Evolutionary conservation across 257 asterid genomes (phyloP).

Genomic region (Solanum megistacrolobum): DNA sequence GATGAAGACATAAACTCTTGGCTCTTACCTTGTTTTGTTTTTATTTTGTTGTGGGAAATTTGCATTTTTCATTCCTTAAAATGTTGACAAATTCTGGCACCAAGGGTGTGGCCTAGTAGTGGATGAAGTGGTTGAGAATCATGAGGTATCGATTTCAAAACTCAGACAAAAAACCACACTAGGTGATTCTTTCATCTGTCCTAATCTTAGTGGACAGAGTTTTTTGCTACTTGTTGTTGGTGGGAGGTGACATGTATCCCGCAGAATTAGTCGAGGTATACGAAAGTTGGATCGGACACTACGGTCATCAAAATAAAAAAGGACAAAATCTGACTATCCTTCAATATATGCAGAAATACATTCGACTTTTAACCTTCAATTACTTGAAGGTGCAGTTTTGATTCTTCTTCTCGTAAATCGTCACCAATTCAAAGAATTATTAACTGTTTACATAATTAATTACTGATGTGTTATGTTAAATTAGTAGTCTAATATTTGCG

Average conservation of each 20-base stretch:
- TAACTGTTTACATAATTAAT: neutral
- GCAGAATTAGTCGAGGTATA: neutral
- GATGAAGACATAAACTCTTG: neutral
- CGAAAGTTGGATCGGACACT: too few relatives aligned
- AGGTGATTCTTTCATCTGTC: too few relatives aligned
- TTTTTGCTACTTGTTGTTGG: neutral
- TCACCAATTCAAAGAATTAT: neutral
- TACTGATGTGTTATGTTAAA: neutral
- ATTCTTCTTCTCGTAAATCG: neutral
- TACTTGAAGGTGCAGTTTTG: neutral
- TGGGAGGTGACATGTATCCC: neutral
- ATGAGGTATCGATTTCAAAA: neutral
- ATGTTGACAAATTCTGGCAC: neutral
- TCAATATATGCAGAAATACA: neutral
- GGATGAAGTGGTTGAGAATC: neutral
- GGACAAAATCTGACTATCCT: neutral
- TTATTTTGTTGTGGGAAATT: neutral
- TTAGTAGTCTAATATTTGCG: neutral
- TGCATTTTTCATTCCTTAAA: neutral
- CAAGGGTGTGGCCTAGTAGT: neutral
- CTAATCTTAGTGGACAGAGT: neutral
- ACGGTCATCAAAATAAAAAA: neutral
- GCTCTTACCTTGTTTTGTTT: neutral
- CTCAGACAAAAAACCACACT: too few relatives aligned
- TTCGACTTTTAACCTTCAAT: neutral